A percentile compares a stretch with the other conserved stretches of the same genome.
Evolutionary conservation across 164 flowering plant species (phyloP).

Genomic region (Stephania cephalantha): DNA sequence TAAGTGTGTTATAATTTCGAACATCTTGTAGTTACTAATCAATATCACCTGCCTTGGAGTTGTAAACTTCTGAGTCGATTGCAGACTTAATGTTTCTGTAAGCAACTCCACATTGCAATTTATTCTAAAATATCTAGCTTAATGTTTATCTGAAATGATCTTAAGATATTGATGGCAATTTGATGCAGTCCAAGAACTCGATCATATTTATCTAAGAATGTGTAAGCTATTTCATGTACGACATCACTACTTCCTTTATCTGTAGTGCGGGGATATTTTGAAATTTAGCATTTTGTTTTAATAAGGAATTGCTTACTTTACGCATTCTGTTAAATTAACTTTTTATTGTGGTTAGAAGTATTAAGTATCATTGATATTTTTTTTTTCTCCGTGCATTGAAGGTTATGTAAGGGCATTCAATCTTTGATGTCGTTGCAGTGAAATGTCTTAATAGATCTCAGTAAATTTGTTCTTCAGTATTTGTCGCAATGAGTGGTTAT

Average conservation of each 20-base stretch:
- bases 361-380: not conserved
- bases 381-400: not conserved
- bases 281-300: not conserved
- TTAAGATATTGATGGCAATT: not conserved
- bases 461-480: not conserved
- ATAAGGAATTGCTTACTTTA: not conserved
- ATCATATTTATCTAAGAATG: too few relatives aligned
- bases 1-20: not conserved
- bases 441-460: slow-evolving; percentile 3
- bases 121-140: not conserved
- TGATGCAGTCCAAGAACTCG: too few relatives aligned
- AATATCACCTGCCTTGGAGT: not conserved
- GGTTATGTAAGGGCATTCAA: slow-evolving; percentile 13
- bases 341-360: not conserved
- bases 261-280: not conserved
- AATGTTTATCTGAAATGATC: not conserved
- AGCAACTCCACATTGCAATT: not conserved
- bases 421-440: slow-evolving; percentile 15
- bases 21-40: not conserved
- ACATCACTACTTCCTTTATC: not conserved
- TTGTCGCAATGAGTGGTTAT: slow-evolving; percentile 2
- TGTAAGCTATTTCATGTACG: too few relatives aligned
- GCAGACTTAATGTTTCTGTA: not conserved
- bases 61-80: not conserved
- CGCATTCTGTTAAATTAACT: not conserved